phyloP scores from a whole-genome alignment of 75 land plant species.

The Cupressus sempervirens region DNA sequence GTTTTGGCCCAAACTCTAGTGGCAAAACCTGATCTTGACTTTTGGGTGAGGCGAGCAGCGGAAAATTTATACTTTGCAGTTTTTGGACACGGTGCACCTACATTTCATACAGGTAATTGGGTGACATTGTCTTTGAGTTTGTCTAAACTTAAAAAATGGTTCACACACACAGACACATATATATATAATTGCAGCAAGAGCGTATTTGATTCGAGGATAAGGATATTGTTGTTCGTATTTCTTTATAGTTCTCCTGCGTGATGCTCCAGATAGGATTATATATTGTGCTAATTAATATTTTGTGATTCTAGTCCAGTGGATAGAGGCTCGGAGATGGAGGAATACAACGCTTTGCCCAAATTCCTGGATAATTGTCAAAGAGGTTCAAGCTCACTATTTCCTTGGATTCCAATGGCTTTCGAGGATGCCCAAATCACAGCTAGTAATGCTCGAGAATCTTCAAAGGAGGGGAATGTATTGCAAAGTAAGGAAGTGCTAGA shows the following conservation, averaged over 20 bases:
- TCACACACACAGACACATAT: no score
- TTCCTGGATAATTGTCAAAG: conserved; percentile 36
- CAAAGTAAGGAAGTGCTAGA: neutral
- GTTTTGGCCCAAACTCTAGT: conserved; percentile 31
- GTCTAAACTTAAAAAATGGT: neutral
- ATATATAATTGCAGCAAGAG: neutral
- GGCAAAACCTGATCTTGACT: conserved; percentile 28
- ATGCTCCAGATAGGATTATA: neutral
- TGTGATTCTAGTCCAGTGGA: conserved; percentile 10
- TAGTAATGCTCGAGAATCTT: conserved; percentile 5
- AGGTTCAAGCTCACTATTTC: conserved; percentile 20
- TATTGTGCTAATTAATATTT: neutral
- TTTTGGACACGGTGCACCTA: neutral
- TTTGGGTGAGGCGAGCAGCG: conserved; percentile 68
- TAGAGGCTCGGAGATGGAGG: conserved; percentile 18
- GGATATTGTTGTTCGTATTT: conserved; percentile 13
- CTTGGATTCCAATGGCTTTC: conserved; percentile 43
- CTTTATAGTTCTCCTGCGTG: neutral
- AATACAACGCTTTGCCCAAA: conserved; percentile 42
- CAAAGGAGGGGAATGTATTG: neutral
- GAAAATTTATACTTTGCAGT: conserved; percentile 36
- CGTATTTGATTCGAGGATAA: neutral
- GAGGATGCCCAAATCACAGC: conserved; percentile 2
- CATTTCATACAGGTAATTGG: neutral
- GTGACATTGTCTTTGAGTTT: neutral